A percentile compares a stretch with the other conserved stretches of the same genome.
These are phyloP conservation scores for Berberis thunbergii DNA, from an alignment of 164 flowering plant species.

Conservation along the genomic window DNA sequence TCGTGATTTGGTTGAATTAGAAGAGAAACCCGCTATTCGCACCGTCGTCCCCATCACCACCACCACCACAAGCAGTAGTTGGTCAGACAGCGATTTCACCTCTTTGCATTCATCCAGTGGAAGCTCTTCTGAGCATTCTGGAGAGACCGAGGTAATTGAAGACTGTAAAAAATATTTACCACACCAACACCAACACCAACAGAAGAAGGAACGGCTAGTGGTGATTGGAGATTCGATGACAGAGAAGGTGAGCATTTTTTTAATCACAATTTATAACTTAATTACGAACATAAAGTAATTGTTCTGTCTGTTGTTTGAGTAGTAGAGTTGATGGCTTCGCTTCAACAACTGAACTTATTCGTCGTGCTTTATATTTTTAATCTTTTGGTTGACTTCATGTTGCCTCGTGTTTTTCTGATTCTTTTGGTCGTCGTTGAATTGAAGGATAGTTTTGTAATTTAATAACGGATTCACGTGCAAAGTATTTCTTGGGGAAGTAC, in stretches of 20 bases:
- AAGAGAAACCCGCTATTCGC: constrained; percentile 16
- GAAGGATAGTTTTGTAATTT: neutral
- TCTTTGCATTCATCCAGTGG: constrained; percentile 22
- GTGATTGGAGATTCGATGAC: constrained; percentile 29
- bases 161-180: constrained; percentile 16
- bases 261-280: constrained; percentile 1
- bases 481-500: neutral
- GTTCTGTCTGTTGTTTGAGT: constrained; percentile 12
- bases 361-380: too few species aligned
- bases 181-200: constrained; percentile 10
- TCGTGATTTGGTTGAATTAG: constrained; percentile 22
- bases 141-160: constrained; percentile 20
- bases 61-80: constrained; percentile 22
- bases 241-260: constrained; percentile 19
- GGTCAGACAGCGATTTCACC: constrained; percentile 37
- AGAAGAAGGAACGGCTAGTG: constrained; percentile 9
- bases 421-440: neutral
- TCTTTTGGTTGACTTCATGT: too few species aligned
- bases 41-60: constrained; percentile 5
- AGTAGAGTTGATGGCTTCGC: too few species aligned
- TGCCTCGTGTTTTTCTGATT: neutral
- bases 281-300: neutral
- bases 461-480: neutral
- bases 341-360: too few species aligned
- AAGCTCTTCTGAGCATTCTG: constrained; percentile 20